Percentiles rank a stretch among this genome's conserved stretches.
These are phyloP conservation scores for Cercospora sp. DNA, from an alignment of 2,329 filamentous ascomycete species.

Conservation along the genomic window DNA sequence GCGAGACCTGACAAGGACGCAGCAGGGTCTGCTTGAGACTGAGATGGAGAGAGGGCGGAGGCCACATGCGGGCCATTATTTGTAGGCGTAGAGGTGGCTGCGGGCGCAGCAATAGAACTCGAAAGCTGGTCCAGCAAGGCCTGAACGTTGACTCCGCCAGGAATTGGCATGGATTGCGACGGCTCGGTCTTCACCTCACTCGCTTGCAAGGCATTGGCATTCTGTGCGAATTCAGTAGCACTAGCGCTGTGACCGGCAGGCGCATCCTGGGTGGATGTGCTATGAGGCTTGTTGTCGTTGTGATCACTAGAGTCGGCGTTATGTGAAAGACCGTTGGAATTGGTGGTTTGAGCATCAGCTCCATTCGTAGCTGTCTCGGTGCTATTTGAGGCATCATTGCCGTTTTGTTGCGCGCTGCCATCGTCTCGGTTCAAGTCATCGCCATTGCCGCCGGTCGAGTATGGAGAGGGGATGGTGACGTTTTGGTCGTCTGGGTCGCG, in stretches of 20 bases:
- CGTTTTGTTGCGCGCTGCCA: conserved; percentile 11
- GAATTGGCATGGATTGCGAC: conserved; percentile 18
- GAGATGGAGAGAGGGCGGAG: conserved; percentile 32
- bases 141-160: conserved; percentile 48
- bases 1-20: conserved; percentile 37
- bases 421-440: conserved; percentile 14
- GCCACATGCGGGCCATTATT: conserved; percentile 39
- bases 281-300: conserved; percentile 17
- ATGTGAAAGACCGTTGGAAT: conserved; percentile 28
- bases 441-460: conserved; percentile 28
- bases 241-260: conserved; percentile 22
- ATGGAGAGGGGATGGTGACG: conserved; percentile 22
- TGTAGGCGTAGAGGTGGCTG: conserved; percentile 29
- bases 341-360: conserved; percentile 19
- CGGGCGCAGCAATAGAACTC: conserved; percentile 35
- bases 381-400: conserved; percentile 25
- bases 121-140: conserved; percentile 48
- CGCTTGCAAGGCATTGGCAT: conserved; percentile 29
- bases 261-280: conserved; percentile 20
- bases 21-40: conserved; percentile 32
- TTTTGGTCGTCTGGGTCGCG: conserved; percentile 35
- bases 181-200: conserved; percentile 22
- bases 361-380: conserved; percentile 27
- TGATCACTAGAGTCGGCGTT: conserved; percentile 23
- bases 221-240: conserved; percentile 17